Percentiles rank a stretch among this genome's conserved stretches.
Evolutionary conservation across 2,329 filamentous ascomycete genomes (phyloP).

Genomic region (Fusarium sp.): DNA sequence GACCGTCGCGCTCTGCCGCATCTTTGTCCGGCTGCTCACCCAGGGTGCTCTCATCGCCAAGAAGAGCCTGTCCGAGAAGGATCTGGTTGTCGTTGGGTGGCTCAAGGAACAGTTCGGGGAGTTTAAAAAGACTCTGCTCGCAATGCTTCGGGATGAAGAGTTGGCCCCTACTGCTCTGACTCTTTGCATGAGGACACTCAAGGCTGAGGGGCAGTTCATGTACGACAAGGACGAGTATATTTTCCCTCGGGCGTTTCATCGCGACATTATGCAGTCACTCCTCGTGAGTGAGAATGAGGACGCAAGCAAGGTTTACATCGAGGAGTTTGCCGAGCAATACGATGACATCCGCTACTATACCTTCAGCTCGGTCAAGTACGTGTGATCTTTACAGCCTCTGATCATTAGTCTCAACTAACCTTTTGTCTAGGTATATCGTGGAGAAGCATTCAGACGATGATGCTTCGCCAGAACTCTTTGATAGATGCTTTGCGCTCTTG

Average conservation of each 20-base stretch:
- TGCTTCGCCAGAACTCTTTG: slow-evolving; percentile 53
- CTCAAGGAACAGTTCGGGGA: slow-evolving; percentile 78
- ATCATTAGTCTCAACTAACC: neutral
- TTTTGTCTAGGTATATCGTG: slow-evolving; percentile 39
- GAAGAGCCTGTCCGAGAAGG: slow-evolving; percentile 75
- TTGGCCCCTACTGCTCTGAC: slow-evolving; percentile 79
- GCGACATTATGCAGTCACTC: slow-evolving; percentile 70
- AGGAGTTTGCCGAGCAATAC: slow-evolving; percentile 81
- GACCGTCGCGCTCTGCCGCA: slow-evolving; percentile 83
- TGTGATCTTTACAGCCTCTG: slow-evolving; percentile 47
- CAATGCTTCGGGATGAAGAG: slow-evolving; percentile 70
- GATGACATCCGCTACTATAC: slow-evolving; percentile 89
- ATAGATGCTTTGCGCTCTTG: slow-evolving; percentile 71
- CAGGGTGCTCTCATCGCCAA: slow-evolving; percentile 75
- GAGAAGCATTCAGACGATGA: slow-evolving; percentile 35
- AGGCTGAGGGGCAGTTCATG: slow-evolving; percentile 76
- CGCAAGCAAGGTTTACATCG: slow-evolving; percentile 77
- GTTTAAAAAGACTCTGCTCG: slow-evolving; percentile 72
- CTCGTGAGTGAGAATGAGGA: slow-evolving; percentile 67
- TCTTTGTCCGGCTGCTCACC: slow-evolving; percentile 84
- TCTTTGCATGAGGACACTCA: slow-evolving; percentile 84
- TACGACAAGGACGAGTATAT: slow-evolving; percentile 70
- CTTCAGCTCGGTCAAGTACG: slow-evolving; percentile 78
- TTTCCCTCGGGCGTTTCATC: slow-evolving; percentile 77
- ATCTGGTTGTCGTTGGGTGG: slow-evolving; percentile 80